Evolutionary conservation across 441 rosid genomes (phyloP).

Genomic region (Adansonia rubrostipa): DNA sequence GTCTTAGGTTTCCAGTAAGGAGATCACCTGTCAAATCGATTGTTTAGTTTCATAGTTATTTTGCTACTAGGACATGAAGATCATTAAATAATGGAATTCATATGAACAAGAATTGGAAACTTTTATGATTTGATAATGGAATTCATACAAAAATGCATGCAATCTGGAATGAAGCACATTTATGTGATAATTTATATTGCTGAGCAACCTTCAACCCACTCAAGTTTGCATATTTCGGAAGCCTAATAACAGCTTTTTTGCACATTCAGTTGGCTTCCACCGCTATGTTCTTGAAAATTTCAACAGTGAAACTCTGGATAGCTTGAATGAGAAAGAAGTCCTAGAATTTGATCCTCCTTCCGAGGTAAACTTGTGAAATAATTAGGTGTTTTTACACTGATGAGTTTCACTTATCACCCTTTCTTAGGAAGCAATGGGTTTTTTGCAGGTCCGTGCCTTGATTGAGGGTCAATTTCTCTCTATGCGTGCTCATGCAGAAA

Average conservation of each 20-base stretch:
- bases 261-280: slow-evolving; percentile 74
- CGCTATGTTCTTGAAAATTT: slow-evolving; percentile 71
- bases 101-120: not conserved
- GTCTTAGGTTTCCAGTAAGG: not conserved
- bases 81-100: not conserved
- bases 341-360: slow-evolving; percentile 79
- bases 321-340: slow-evolving; percentile 59
- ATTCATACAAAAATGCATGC: not conserved
- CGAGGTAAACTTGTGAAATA: slow-evolving; percentile 50
- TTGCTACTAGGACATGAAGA: not conserved
- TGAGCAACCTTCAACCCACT: not conserved
- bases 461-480: slow-evolving; percentile 90
- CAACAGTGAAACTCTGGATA: slow-evolving; percentile 46
- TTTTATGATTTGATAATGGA: not conserved
- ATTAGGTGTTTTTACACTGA: slow-evolving; percentile 10
- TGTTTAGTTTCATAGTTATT: not conserved
- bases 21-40: not conserved
- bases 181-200: not conserved
- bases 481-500: slow-evolving; percentile 84
- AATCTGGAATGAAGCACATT: slow-evolving; percentile 1
- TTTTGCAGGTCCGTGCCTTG: slow-evolving; percentile 76
- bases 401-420: not conserved
- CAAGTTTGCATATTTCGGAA: not conserved
- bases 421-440: slow-evolving; percentile 5
- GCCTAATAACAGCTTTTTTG: slow-evolving; percentile 11